A percentile compares a stretch with the other conserved stretches of the same genome.
These are phyloP conservation scores for Clavispora santaluciae DNA, from an alignment of 805 yeast genomes.

Conservation along the genomic window DNA sequence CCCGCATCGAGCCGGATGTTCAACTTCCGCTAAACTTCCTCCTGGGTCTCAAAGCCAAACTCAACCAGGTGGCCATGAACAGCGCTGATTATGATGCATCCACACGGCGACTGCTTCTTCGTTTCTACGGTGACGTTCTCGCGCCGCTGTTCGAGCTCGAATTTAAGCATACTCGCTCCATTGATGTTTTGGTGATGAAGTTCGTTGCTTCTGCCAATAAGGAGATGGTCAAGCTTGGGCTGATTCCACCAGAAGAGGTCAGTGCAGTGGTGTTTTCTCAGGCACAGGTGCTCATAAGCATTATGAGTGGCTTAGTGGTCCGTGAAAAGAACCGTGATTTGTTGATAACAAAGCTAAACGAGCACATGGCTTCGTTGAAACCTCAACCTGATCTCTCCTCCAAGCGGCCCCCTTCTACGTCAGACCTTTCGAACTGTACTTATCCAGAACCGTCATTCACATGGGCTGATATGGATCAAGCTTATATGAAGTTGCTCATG, in stretches of 20 bases:
- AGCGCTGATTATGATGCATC: slow-evolving; percentile 37
- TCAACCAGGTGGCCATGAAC: slow-evolving; percentile 46
- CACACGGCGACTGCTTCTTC: slow-evolving; percentile 53
- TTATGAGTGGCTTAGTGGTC: slow-evolving; percentile 33
- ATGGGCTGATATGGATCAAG: slow-evolving; percentile 50
- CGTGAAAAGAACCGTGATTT: slow-evolving; percentile 35
- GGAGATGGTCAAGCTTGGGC: slow-evolving; percentile 43
- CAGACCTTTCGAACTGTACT: slow-evolving; percentile 7
- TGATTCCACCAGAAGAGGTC: slow-evolving; percentile 23
- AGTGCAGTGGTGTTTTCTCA: slow-evolving; percentile 33
- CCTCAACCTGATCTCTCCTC: slow-evolving; percentile 16
- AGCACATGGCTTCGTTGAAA: slow-evolving; percentile 33
- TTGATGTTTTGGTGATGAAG: slow-evolving; percentile 46
- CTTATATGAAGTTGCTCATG: slow-evolving; percentile 37
- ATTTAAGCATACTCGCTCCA: slow-evolving; percentile 25
- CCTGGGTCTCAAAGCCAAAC: slow-evolving; percentile 33
- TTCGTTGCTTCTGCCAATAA: slow-evolving; percentile 51
- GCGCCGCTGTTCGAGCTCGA: slow-evolving; percentile 41
- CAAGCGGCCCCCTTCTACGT: slow-evolving; percentile 4
- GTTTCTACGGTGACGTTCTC: slow-evolving; percentile 58
- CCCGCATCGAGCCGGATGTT: slow-evolving; percentile 9
- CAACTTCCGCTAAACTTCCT: slow-evolving; percentile 35
- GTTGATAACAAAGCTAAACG: slow-evolving; percentile 40
- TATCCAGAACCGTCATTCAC: slow-evolving; percentile 48
- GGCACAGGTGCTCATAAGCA: slow-evolving; percentile 31